Percentiles rank a stretch among this genome's conserved stretches.
These are phyloP conservation scores for Lactarius deliciosus DNA, from an alignment of 768 basidiomycete species.

Conservation along the genomic window DNA sequence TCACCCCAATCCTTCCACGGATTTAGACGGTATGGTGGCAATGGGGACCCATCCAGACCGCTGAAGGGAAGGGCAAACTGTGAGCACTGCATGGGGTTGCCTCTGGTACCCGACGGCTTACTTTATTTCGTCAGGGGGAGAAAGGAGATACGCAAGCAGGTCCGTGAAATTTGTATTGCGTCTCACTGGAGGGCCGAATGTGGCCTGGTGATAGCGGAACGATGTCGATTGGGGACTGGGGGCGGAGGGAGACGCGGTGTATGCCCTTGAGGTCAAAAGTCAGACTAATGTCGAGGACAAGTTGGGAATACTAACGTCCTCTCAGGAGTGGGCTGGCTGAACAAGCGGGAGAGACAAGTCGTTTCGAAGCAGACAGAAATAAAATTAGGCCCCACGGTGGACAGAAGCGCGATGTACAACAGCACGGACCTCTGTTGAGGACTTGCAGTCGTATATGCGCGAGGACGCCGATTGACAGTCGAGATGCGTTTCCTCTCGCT, in stretches of 20 bases:
- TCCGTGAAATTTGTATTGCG: constrained; percentile 61
- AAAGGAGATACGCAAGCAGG: constrained; percentile 69
- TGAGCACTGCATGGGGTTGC: neutral
- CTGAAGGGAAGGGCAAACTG: constrained; percentile 3
- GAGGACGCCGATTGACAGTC: constrained; percentile 58
- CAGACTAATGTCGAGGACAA: neutral
- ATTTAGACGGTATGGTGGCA: constrained; percentile 26
- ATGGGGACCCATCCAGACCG: constrained; percentile 14
- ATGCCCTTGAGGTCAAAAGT: constrained; percentile 1
- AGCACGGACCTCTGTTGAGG: constrained; percentile 44
- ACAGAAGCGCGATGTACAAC: constrained; percentile 5
- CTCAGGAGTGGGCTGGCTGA: constrained; percentile 18
- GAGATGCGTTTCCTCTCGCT: constrained; percentile 76
- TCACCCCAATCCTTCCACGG: constrained; percentile 74
- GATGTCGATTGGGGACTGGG: constrained; percentile 35
- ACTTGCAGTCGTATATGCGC: constrained; percentile 56
- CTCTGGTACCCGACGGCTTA: constrained; percentile 28
- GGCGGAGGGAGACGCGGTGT: constrained; percentile 33
- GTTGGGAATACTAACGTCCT: constrained; percentile 23
- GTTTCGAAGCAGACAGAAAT: neutral
- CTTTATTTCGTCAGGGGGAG: constrained; percentile 62
- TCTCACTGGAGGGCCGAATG: constrained; percentile 46
- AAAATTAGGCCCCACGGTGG: neutral
- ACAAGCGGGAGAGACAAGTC: neutral
- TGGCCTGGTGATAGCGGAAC: constrained; percentile 32